phyloP scores from a whole-genome alignment of 1,284 basidiomycete genomes.

The Lentinula novae-zelandiae region DNA sequence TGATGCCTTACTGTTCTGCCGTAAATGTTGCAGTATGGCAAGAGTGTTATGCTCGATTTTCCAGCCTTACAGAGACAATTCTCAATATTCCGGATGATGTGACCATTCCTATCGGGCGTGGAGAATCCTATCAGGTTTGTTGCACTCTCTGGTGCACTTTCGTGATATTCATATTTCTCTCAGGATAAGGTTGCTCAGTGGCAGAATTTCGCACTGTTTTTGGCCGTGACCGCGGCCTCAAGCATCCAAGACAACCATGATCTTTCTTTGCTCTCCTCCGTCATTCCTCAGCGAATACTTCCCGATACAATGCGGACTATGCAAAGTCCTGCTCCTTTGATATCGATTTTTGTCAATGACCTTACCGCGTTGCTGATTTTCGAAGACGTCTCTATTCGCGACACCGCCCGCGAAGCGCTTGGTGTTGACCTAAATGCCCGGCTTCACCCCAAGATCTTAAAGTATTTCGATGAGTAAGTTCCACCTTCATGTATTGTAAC shows the following conservation, averaged over 20 bases:
- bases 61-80: conserved; percentile 46
- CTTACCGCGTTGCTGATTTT: conserved; percentile 69
- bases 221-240: conserved; percentile 73
- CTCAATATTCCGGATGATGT: conserved; percentile 29
- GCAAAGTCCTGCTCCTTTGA: conserved; percentile 51
- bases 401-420: conserved; percentile 76
- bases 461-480: conserved; percentile 70
- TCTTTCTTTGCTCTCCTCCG: conserved; percentile 42
- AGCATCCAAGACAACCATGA: conserved; percentile 56
- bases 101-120: neutral
- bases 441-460: conserved; percentile 64
- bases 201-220: conserved; percentile 84
- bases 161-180: conserved; percentile 1
- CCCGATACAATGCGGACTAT: conserved; percentile 69
- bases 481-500: neutral
- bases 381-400: conserved; percentile 63
- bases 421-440: conserved; percentile 74
- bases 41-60: conserved; percentile 75
- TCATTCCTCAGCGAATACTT: conserved; percentile 59
- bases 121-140: neutral
- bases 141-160: neutral
- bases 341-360: conserved; percentile 64
- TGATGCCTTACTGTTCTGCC: conserved; percentile 59
- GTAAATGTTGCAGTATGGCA: conserved; percentile 78
- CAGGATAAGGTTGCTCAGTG: conserved; percentile 80